Base-by-base conservation (phyloP, 2,329 filamentous ascomycete species). In the Neocucurbitaria cava region DNA sequence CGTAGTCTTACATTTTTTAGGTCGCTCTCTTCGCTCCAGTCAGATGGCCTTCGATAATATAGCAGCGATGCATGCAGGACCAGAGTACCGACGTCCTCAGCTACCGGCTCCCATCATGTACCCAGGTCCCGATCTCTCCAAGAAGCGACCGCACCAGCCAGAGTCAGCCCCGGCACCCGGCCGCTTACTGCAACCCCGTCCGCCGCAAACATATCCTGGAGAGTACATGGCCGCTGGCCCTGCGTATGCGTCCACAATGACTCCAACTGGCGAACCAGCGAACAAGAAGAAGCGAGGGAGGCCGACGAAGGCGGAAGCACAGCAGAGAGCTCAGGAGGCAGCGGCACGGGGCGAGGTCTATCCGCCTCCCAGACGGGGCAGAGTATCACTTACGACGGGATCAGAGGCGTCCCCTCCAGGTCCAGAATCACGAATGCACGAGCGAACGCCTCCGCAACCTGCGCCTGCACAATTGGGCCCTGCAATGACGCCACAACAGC, bases 251-350 rank as follows among this genome's bases (percentile, higher is more conserved):
- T 65, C 69, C 18, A 41, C 59, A 33, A 66, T 69, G 35, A 66
- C 66, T 11, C 60, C 70, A 5, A 56, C 66, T 21, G 70, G 71
- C 24, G 74, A 77, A 47, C 71, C 73, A 38, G 66, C 71, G 30
- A 74, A 73, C 56, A 81, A 80, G 61, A 78, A 80, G 60, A 81
- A 80, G 64, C 74, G 79, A 48, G 79, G 79, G 26, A 71, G 79
- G 49, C 79, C 79, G 7, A 80, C 79, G 3, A 82, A 81, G 56
- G 78, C 77, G 50, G 78, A 81, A 61, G 74, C 77, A 35, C 74
- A 79, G 52, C 75, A 76, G 49, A 78, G 77, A 65, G 77, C 75
- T 28, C 74, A 77, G 47, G 76, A 73, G 53, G 76, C 76, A 47
- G 69, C 71, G 40, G 72, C 72, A 33, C 70, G 72, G 33, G 76